Evolutionary conservation across 2,329 filamentous ascomycete genomes (phyloP).

Genomic region (Venturia carpophila): DNA sequence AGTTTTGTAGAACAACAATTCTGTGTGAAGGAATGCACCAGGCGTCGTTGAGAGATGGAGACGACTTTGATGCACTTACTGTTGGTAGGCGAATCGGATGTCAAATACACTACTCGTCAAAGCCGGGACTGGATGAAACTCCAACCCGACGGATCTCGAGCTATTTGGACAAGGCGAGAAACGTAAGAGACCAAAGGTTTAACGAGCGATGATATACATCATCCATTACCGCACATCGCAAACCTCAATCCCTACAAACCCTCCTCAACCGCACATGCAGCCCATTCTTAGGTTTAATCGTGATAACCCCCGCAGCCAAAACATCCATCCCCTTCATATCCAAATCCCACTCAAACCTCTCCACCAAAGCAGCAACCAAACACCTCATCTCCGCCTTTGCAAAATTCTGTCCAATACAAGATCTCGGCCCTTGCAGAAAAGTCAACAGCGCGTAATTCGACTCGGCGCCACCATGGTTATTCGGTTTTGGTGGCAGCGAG

Average conservation of each 20-base stretch:
- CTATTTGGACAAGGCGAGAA: too few species aligned
- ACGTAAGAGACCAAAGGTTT: too few species aligned
- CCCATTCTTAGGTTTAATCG: slow-evolving; percentile 32
- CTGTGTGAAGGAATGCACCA: too few species aligned
- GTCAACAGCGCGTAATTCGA: slow-evolving; percentile 37
- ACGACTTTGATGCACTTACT: too few species aligned
- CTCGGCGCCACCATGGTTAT: slow-evolving; percentile 31
- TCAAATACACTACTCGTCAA: too few species aligned
- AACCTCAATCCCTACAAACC: background rate
- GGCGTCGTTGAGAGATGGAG: too few species aligned
- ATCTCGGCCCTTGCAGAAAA: slow-evolving; percentile 37
- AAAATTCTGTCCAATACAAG: slow-evolving; percentile 34
- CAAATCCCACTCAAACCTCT: slow-evolving; percentile 30
- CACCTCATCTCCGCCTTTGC: slow-evolving; percentile 32
- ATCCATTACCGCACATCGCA: too few species aligned
- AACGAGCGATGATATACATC: too few species aligned
- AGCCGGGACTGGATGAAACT: too few species aligned
- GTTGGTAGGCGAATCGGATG: too few species aligned
- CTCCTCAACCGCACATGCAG: slow-evolving; percentile 24
- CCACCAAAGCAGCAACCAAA: slow-evolving; percentile 31
- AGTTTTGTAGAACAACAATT: too few species aligned
- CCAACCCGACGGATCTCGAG: too few species aligned
- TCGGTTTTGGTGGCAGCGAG: slow-evolving; percentile 25
- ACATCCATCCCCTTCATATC: slow-evolving; percentile 28
- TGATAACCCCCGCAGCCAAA: slow-evolving; percentile 29